Percentiles rank a stretch among this genome's conserved stretches.
phyloP scores from a whole-genome alignment of 2,329 filamentous ascomycete species.

The Graphilbum ipis-grandicollis region DNA sequence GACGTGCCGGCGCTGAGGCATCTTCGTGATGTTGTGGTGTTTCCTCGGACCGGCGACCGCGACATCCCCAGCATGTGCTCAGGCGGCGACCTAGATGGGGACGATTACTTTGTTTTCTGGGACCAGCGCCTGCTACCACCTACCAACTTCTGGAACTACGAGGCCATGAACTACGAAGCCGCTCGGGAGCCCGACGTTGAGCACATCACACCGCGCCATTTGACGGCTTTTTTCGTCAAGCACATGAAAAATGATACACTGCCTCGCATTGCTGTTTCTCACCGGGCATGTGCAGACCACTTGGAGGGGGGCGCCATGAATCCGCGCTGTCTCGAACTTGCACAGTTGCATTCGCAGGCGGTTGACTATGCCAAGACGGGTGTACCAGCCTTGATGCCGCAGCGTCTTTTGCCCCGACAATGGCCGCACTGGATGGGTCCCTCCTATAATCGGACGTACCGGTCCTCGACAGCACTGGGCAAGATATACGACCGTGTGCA shows the following conservation, averaged over 20 bases:
- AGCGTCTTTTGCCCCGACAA: constrained; percentile 36
- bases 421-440: constrained; percentile 90
- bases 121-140: constrained; percentile 54
- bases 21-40: constrained; percentile 70
- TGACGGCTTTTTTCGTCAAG: constrained; percentile 71
- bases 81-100: constrained; percentile 86
- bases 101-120: constrained; percentile 93
- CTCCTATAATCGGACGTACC: constrained; percentile 36
- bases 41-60: constrained; percentile 35
- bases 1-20: constrained; percentile 57
- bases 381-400: constrained; percentile 50
- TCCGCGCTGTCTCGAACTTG: constrained; percentile 53
- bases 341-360: constrained; percentile 69
- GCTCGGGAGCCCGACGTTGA: constrained; percentile 36
- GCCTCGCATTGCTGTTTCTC: constrained; percentile 61
- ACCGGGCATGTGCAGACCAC: constrained; percentile 60
- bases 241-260: constrained; percentile 88
- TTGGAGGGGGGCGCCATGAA: constrained; percentile 46
- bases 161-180: constrained; percentile 61
- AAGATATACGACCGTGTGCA: constrained; percentile 64
- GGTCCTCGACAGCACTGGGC: constrained; percentile 57
- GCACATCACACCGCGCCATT: constrained; percentile 53
- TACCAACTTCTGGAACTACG: constrained; percentile 38
- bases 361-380: constrained; percentile 94
- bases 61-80: constrained; percentile 90